Evolutionary conservation across 2,329 filamentous ascomycete genomes (phyloP).

Genomic region (Rutstroemia sp.): DNA sequence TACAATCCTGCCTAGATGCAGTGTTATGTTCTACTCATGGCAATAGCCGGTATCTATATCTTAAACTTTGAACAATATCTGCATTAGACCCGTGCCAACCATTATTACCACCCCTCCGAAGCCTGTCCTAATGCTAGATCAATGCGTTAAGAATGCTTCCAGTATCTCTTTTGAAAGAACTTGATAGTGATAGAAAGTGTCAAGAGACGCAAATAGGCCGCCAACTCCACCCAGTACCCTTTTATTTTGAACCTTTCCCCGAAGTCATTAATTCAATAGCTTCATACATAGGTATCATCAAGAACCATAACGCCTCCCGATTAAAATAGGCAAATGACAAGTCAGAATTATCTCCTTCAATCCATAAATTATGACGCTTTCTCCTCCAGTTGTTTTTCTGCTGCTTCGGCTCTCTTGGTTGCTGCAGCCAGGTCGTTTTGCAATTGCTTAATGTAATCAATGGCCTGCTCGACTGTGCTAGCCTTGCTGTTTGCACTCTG

Average conservation of each 20-base stretch:
- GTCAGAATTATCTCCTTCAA: background rate
- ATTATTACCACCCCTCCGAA: no score
- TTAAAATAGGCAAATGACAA: background rate
- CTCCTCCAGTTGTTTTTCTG: conserved; percentile 22
- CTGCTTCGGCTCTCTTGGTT: conserved; percentile 46
- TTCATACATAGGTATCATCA: conserved; percentile 11
- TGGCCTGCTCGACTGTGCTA: conserved; percentile 94
- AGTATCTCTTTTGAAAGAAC: background rate
- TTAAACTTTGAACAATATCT: background rate
- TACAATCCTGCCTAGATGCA: no score
- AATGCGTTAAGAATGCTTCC: background rate
- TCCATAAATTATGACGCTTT: conserved; percentile 2
- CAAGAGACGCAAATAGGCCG: background rate
- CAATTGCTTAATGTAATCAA: conserved; percentile 85
- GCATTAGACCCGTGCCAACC: no score
- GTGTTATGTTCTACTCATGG: no score
- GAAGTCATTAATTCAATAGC: background rate
- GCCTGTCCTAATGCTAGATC: no score
- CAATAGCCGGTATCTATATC: background rate
- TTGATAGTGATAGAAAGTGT: background rate
- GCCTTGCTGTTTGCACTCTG: conserved; percentile 78
- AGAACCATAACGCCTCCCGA: background rate
- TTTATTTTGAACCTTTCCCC: background rate
- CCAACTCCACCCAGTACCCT: background rate
- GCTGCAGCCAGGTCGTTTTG: conserved; percentile 65